A percentile compares a stretch with the other conserved stretches of the same genome.
Conservation (phyloP, 805 yeast species). For the Kurtzmaniella cleridarum region DNA sequence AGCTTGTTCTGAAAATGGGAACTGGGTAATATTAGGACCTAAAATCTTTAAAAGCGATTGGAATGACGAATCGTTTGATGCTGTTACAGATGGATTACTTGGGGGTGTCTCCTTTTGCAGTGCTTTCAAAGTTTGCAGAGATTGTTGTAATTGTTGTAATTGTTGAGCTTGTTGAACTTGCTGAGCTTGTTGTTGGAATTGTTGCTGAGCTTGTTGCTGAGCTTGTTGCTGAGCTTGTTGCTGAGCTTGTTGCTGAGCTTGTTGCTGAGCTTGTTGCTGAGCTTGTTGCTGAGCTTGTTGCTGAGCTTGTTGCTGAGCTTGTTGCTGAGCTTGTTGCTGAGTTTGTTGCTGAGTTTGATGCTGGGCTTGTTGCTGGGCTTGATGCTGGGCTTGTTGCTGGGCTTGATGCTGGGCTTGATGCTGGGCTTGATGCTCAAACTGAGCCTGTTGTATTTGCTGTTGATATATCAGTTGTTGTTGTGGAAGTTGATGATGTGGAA, state of each 20-base stretch:
- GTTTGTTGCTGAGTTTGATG: background rate
- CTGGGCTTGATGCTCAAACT: too few species aligned
- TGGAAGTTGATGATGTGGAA: background rate
- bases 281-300: background rate
- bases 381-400: slow-evolving; percentile 4
- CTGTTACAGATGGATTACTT: background rate
- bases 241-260: slow-evolving; percentile 1
- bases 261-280: background rate
- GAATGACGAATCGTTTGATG: slow-evolving; percentile 1
- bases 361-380: slow-evolving; percentile 3
- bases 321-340: slow-evolving; percentile 4
- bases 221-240: slow-evolving; percentile 5
- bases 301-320: slow-evolving; percentile 3
- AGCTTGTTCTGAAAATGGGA: slow-evolving; percentile 56
- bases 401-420: background rate
- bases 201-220: background rate
- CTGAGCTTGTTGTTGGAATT: slow-evolving; percentile 5
- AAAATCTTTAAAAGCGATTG: slow-evolving; percentile 32
- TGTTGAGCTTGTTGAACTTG: slow-evolving; percentile 2
- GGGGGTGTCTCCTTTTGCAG: background rate
- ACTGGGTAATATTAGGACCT: slow-evolving; percentile 47
- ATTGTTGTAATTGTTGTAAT: slow-evolving; percentile 1
- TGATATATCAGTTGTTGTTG: slow-evolving; percentile 2
- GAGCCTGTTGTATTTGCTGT: slow-evolving; percentile 1
- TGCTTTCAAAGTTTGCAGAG: background rate